These are phyloP conservation scores for Boletus rubescentipes DNA, from an alignment of 768 basidiomycete genomes.

Conservation along the genomic window DNA sequence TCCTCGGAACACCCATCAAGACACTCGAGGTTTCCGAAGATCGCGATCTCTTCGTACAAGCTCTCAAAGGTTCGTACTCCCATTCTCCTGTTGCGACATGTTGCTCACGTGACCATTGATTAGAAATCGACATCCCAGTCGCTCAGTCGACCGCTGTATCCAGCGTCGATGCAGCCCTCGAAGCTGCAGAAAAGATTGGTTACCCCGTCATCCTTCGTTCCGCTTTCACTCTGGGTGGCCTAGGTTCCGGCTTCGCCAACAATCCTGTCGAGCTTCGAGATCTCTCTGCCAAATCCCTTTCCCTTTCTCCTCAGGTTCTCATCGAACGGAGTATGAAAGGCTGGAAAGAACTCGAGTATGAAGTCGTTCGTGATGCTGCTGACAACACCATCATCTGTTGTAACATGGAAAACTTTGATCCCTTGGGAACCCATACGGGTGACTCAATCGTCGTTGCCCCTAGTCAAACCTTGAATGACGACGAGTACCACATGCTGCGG, in stretches of 20 bases:
- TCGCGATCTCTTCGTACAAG: constrained; percentile 92
- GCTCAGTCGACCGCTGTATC: constrained; percentile 97
- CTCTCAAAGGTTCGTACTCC: constrained; percentile 75
- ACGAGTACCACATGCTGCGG: constrained; percentile 98
- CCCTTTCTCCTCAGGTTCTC: constrained; percentile 90
- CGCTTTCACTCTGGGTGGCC: constrained; percentile 96
- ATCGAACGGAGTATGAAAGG: constrained; percentile 99
- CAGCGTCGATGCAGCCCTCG: constrained; percentile 88
- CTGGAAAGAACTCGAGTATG: constrained; percentile 99
- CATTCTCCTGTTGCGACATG: not conserved
- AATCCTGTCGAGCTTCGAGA: constrained; percentile 94
- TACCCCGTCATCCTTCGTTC: constrained; percentile 97
- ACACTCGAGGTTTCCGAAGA: constrained; percentile 98
- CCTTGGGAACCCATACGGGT: constrained; percentile 97
- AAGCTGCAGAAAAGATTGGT: constrained; percentile 87
- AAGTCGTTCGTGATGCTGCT: constrained; percentile 96
- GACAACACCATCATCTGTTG: constrained; percentile 99
- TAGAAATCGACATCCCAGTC: constrained; percentile 96
- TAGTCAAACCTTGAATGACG: constrained; percentile 95
- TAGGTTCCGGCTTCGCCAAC: constrained; percentile 97
- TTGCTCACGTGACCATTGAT: constrained; percentile 4
- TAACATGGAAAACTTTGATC: constrained; percentile 99
- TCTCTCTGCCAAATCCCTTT: constrained; percentile 86
- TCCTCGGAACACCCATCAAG: constrained; percentile 91
- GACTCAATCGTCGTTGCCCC: constrained; percentile 99